phyloP scores from a whole-genome alignment of 345 rosid species.

The Pistacia vera region DNA sequence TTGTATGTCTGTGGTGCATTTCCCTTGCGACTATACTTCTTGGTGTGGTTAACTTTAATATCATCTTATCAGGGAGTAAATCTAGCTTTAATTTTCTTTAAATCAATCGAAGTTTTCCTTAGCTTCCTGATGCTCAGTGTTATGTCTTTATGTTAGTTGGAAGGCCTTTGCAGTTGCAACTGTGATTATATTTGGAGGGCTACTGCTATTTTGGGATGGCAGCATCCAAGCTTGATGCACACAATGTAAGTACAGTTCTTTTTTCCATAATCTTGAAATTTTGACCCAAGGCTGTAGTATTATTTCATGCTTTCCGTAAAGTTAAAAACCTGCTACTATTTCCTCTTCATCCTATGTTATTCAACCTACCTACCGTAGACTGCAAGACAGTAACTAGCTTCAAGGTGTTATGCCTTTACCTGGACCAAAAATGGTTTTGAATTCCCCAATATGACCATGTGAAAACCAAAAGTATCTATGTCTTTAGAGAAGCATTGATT shows the following conservation, averaged over 20 bases:
- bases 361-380: background rate
- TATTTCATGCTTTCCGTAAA: background rate
- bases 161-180: slow-evolving; percentile 87
- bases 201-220: slow-evolving; percentile 55
- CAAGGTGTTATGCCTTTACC: background rate
- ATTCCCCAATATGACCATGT: background rate
- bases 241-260: slow-evolving; percentile 44
- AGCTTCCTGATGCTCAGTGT: background rate
- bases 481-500: too few relatives aligned
- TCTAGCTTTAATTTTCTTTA: too few relatives aligned
- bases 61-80: too few relatives aligned
- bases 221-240: slow-evolving; percentile 66
- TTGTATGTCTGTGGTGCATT: background rate
- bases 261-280: slow-evolving; percentile 1
- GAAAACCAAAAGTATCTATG: background rate
- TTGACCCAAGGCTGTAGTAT: background rate
- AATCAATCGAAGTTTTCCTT: too few relatives aligned
- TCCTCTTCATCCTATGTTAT: background rate
- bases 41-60: too few relatives aligned
- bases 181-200: slow-evolving; percentile 73
- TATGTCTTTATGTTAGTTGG: slow-evolving; percentile 53
- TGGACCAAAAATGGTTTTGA: background rate
- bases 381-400: background rate
- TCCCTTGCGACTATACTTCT: background rate
- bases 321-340: background rate